A percentile compares a stretch with the other conserved stretches of the same genome.
phyloP scores from a whole-genome alignment of 164 flowering plant species.

The Macadamia tetraphylla region DNA sequence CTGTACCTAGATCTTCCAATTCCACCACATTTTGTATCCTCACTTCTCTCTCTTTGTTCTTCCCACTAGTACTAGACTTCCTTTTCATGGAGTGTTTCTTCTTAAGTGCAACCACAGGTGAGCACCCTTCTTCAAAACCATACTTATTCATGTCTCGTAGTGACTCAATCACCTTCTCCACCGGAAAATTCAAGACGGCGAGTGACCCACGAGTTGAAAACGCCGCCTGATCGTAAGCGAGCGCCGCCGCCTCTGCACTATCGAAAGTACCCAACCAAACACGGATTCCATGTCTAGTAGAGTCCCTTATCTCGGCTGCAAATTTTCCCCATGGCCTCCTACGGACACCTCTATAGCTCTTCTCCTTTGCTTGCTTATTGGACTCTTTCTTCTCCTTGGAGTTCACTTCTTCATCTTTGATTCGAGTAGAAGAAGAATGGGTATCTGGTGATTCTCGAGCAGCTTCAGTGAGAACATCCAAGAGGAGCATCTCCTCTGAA shows the following conservation, averaged over 20 bases:
- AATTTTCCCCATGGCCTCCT: constrained; percentile 62
- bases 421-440: neutral
- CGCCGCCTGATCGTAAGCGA: constrained; percentile 75
- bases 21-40: constrained; percentile 35
- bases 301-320: constrained; percentile 71
- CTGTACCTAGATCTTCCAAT: constrained; percentile 56
- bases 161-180: constrained; percentile 41
- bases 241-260: constrained; percentile 66
- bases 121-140: constrained; percentile 28
- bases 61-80: constrained; percentile 20
- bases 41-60: constrained; percentile 18
- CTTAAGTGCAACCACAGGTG: constrained; percentile 60
- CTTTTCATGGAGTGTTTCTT: constrained; percentile 43
- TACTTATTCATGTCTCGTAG: constrained; percentile 31
- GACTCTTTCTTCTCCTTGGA: constrained; percentile 6
- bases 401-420: constrained; percentile 24
- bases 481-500: constrained; percentile 52
- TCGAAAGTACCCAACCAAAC: constrained; percentile 83
- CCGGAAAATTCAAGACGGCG: constrained; percentile 57
- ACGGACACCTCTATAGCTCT: constrained; percentile 37
- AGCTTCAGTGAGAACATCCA: constrained; percentile 28
- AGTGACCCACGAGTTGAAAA: constrained; percentile 43
- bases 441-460: constrained; percentile 5
- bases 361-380: constrained; percentile 6
- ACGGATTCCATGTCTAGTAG: constrained; percentile 57